Evolutionary conservation across 129 eudicot species (phyloP).

Genomic region (Deinandra increscens): DNA sequence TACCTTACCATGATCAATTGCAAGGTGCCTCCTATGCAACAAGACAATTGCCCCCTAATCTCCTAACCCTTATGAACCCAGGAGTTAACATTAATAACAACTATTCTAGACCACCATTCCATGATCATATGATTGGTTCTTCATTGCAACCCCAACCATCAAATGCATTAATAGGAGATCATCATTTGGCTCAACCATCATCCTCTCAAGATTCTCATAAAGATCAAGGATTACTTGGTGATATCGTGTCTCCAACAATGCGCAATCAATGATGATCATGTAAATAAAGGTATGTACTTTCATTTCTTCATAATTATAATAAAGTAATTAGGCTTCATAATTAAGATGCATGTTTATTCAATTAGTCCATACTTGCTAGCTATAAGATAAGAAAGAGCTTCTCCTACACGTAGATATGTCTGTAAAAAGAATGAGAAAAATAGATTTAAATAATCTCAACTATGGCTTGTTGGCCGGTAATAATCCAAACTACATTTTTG

Average conservation of each 20-base stretch:
- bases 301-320: not conserved
- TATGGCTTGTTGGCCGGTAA: too few relatives aligned
- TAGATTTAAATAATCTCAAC: too few relatives aligned
- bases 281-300: slow-evolving; percentile 27
- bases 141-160: slow-evolving; percentile 20
- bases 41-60: slow-evolving; percentile 33
- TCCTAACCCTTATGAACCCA: slow-evolving; percentile 20
- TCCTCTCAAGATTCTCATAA: slow-evolving; percentile 25
- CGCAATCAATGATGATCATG: slow-evolving; percentile 43
- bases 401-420: not conserved
- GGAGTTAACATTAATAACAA: too few relatives aligned
- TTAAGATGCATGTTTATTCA: not conserved
- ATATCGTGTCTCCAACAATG: slow-evolving; percentile 67
- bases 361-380: not conserved
- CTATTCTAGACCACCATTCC: slow-evolving; percentile 26
- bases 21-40: slow-evolving; percentile 44
- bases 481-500: too few relatives aligned
- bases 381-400: not conserved
- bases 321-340: not conserved
- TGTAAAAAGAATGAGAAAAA: too few relatives aligned
- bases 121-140: slow-evolving; percentile 24
- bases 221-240: slow-evolving; percentile 82
- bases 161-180: slow-evolving; percentile 21
- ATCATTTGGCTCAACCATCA: slow-evolving; percentile 22
- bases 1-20: slow-evolving; percentile 37